Evolutionary conservation across 2,329 filamentous ascomycete species (phyloP).

Genomic region (Epichloe sibirici): DNA sequence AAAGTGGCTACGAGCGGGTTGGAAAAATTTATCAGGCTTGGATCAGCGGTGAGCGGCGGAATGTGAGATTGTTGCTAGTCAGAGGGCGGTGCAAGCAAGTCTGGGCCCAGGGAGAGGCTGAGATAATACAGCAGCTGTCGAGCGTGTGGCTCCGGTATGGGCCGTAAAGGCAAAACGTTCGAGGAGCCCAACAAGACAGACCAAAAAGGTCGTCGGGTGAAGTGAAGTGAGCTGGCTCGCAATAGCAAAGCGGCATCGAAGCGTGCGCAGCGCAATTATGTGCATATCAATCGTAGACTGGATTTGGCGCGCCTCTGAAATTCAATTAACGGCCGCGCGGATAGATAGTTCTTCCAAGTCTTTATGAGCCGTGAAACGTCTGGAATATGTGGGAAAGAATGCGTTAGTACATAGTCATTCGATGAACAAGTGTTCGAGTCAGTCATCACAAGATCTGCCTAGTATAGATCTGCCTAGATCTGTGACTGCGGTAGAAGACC

Average conservation of each 20-base stretch:
- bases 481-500: too few species aligned
- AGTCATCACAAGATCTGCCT: too few species aligned
- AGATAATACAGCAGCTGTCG: neutral
- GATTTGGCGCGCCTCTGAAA: neutral
- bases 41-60: constrained; percentile 3
- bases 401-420: too few species aligned
- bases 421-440: too few species aligned
- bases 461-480: too few species aligned
- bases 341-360: too few species aligned
- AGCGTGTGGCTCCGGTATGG: constrained; percentile 1
- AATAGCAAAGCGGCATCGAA: neutral
- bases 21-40: neutral
- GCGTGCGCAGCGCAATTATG: neutral
- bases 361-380: too few species aligned
- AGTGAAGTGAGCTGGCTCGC: neutral
- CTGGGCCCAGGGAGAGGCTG: neutral
- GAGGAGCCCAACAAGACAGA: neutral
- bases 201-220: neutral
- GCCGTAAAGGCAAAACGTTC: neutral
- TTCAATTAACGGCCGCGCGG: neutral
- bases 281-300: neutral
- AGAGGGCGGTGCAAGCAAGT: neutral
- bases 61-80: neutral
- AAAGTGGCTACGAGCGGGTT: constrained; percentile 2
- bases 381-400: too few species aligned